Evolutionary conservation across 2,329 filamentous ascomycete genomes (phyloP).

Genomic region (Nemania bipapillata): DNA sequence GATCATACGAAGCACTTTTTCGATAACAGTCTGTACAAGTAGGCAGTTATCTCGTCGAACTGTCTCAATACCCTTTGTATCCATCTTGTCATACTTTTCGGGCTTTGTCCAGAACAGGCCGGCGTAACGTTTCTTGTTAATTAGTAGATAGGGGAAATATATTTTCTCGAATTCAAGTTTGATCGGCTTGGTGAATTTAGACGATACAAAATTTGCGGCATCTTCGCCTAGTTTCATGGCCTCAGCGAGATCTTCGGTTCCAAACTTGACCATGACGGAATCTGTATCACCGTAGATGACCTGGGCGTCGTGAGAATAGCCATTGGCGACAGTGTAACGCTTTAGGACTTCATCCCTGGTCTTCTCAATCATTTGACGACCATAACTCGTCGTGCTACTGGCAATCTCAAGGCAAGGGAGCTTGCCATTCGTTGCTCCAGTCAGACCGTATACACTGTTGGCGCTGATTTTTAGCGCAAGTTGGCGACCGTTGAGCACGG

Average conservation of each 20-base stretch:
- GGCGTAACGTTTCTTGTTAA: conserved; percentile 99
- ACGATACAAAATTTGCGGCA: conserved; percentile 86
- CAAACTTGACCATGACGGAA: conserved; percentile 99
- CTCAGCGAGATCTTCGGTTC: conserved; percentile 83
- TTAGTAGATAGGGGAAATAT: conserved; percentile 95
- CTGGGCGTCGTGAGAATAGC: conserved; percentile 91
- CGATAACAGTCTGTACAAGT: conserved; percentile 95
- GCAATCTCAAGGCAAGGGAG: conserved; percentile 94
- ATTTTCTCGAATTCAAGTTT: conserved; percentile 99
- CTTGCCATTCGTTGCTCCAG: conserved; percentile 94
- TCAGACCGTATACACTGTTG: conserved; percentile 97
- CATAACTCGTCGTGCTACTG: conserved; percentile 95
- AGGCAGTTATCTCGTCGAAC: conserved; percentile 96
- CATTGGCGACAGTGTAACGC: conserved; percentile 90
- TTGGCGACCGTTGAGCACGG: conserved; percentile 96
- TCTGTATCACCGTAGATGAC: conserved; percentile 99
- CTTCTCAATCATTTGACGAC: conserved; percentile 98
- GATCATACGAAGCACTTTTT: conserved; percentile 94
- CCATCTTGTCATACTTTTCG: conserved; percentile 98
- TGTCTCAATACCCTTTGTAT: conserved; percentile 98
- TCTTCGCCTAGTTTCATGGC: conserved; percentile 97
- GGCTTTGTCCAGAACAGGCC: conserved; percentile 97
- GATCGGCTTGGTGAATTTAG: conserved; percentile 95
- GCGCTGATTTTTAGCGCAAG: conserved; percentile 95
- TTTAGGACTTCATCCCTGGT: conserved; percentile 95